Conservation (phyloP, 1,284 basidiomycete genomes). For the Lentinula novae-zelandiae region DNA sequence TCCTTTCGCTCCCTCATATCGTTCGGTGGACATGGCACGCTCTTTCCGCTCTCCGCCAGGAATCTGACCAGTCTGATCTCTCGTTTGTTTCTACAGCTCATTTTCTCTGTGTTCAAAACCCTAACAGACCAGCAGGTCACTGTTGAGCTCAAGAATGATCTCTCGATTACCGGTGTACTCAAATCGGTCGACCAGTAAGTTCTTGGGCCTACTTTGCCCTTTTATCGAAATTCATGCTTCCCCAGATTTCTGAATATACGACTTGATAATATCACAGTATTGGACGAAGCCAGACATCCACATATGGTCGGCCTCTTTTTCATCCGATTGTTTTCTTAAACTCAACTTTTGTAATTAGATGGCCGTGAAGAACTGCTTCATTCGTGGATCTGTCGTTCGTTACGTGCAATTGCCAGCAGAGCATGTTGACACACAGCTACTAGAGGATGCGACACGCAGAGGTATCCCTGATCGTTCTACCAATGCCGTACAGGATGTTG, state of each 20-base stretch:
- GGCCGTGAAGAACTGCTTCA: slow-evolving; percentile 99
- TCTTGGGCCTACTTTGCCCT: background rate
- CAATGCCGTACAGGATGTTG: background rate
- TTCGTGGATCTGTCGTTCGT: slow-evolving; percentile 96
- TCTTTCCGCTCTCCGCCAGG: slow-evolving; percentile 1
- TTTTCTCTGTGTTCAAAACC: slow-evolving; percentile 99
- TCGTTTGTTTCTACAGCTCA: slow-evolving; percentile 55
- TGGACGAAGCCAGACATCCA: slow-evolving; percentile 91
- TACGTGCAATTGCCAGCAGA: slow-evolving; percentile 94
- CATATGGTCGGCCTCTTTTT: slow-evolving; percentile 76
- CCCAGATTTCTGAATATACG: slow-evolving; percentile 95
- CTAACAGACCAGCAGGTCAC: slow-evolving; percentile 96
- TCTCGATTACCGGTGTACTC: slow-evolving; percentile 93
- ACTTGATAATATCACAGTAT: slow-evolving; percentile 89
- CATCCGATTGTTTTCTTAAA: background rate
- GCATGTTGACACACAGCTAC: slow-evolving; percentile 91
- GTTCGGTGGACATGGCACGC: slow-evolving; percentile 15
- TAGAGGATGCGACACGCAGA: slow-evolving; percentile 97
- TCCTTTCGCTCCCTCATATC: background rate
- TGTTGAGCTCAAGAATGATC: slow-evolving; percentile 98
- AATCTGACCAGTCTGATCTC: slow-evolving; percentile 6
- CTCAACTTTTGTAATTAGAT: slow-evolving; percentile 52
- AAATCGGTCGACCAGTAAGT: slow-evolving; percentile 86
- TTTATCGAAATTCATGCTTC: slow-evolving; percentile 1
- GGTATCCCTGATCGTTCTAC: slow-evolving; percentile 45